phyloP scores from a whole-genome alignment of 2,329 filamentous ascomycete species.

The Fusarium proliferatum region DNA sequence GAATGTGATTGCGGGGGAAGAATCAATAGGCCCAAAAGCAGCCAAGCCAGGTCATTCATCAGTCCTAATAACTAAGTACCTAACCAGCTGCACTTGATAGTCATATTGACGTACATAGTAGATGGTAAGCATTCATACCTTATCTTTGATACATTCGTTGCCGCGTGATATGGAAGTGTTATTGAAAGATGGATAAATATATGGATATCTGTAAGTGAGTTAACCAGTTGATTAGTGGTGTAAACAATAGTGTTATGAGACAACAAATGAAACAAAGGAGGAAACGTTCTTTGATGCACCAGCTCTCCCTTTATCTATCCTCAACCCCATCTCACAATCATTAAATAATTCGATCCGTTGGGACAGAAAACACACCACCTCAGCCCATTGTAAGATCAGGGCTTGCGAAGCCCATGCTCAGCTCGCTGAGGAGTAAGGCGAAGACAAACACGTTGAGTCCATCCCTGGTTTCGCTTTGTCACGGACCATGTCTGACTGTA shows the following conservation, averaged over 20 bases:
- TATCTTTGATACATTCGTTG: conserved; percentile 3
- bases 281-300: not conserved
- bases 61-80: not conserved
- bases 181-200: not conserved
- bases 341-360: conserved; percentile 2
- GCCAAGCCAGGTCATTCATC: conserved; percentile 7
- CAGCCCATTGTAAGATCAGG: conserved; percentile 22
- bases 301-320: conserved; percentile 14
- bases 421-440: not conserved
- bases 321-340: not conserved
- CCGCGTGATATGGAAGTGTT: not conserved
- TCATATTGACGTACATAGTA: conserved; percentile 14
- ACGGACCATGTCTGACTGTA: not conserved
- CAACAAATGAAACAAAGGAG: not conserved
- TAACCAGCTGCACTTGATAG: not conserved
- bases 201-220: not conserved
- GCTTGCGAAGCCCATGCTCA: conserved; percentile 1
- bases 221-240: not conserved
- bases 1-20: conserved; percentile 17
- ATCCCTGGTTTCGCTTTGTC: not conserved
- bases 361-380: conserved; percentile 35
- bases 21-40: conserved; percentile 13
- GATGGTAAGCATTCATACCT: conserved; percentile 5
- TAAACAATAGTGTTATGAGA: not conserved
- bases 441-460: conserved; percentile 17